phyloP scores from a whole-genome alignment of 176 grass and related monocot species.

The Oryza glumipatula region DNA sequence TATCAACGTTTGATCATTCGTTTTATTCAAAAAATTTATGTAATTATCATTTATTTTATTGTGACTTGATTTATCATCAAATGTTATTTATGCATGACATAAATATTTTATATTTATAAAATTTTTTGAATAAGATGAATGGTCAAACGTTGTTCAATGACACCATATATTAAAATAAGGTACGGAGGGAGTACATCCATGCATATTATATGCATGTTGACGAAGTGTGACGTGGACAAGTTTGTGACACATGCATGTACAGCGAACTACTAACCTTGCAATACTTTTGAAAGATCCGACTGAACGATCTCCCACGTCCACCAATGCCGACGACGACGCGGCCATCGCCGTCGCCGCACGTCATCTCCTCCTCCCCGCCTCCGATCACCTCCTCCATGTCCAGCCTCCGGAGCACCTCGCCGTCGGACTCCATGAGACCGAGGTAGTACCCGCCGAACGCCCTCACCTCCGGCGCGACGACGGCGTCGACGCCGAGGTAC shows the following conservation, averaged over 20 bases:
- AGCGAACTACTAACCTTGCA: constrained; percentile 52
- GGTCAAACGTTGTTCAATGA: too few relatives aligned
- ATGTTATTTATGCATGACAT: too few relatives aligned
- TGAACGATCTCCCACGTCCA: constrained; percentile 16
- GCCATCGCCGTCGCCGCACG: neutral
- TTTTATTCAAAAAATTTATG: too few relatives aligned
- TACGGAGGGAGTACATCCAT: too few relatives aligned
- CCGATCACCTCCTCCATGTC: constrained; percentile 32
- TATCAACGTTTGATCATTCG: too few relatives aligned
- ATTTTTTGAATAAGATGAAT: too few relatives aligned
- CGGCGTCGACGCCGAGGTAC: constrained; percentile 60
- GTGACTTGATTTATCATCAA: too few relatives aligned
- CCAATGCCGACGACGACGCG: constrained; percentile 34
- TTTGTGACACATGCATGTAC: neutral
- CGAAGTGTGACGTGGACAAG: too few relatives aligned
- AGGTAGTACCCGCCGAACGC: constrained; percentile 58
- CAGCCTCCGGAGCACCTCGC: constrained; percentile 17
- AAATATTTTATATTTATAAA: too few relatives aligned
- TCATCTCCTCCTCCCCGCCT: neutral
- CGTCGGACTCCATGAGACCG: constrained; percentile 57
- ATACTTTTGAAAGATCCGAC: constrained; percentile 31
- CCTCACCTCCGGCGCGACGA: constrained; percentile 61
- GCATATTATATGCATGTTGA: too few relatives aligned
- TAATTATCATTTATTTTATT: too few relatives aligned
- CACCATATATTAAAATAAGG: too few relatives aligned